Evolutionary conservation across 2,329 filamentous ascomycete species (phyloP), one percentile per base, ranked within the genome.

Genomic region (Penicillium italicum): DNA sequence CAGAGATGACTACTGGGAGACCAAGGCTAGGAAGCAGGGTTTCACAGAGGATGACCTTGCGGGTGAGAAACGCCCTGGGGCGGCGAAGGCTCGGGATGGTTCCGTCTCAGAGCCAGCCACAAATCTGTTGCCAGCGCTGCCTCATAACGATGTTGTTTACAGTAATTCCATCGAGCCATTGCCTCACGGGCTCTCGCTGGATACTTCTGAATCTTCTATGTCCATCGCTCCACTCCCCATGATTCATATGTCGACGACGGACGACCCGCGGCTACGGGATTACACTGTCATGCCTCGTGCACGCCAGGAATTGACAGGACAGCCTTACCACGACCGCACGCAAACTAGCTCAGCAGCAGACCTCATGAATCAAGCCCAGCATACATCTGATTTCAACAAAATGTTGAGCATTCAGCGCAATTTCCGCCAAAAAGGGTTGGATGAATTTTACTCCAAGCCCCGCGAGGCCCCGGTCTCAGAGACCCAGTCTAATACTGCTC

Each of bases 1-100:
- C 40, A 87, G 94, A 47, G 94, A 99, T 75, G 94, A 99, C 72
- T 99, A 99, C 75, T 99, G 94, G 94, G 94, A 97, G 74, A 90
- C 88, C 69, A 97, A 97, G 76, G 94, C 94, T 8, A 84, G 89
- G 45, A 99, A 97, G 76, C 94, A 99, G 75, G 94, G 94, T 11
- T 99, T 99, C 71, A 99, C 94, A 1, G 94, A 99, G 72, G 91
- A 95, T 60, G 94, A 99, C 73, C 82, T 92, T 48, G 94, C 94
- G 4, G 94, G 94, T 38, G 94, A 99, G 76, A 97, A 99, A 79
- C 83, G 94, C 61, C 94, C 94, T 6, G 94, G 94, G 51, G 92
- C 90, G 37, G 86, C 91, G 56, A 96, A 95, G 77, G 89, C 89
- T 58, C 83, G 93, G 68, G 90, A 96, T 76, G 88, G 89, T 41